Percentiles rank a stretch among this genome's conserved stretches.
phyloP scores from a whole-genome alignment of 768 basidiomycete genomes.

The Rhodotorula toruloides region DNA sequence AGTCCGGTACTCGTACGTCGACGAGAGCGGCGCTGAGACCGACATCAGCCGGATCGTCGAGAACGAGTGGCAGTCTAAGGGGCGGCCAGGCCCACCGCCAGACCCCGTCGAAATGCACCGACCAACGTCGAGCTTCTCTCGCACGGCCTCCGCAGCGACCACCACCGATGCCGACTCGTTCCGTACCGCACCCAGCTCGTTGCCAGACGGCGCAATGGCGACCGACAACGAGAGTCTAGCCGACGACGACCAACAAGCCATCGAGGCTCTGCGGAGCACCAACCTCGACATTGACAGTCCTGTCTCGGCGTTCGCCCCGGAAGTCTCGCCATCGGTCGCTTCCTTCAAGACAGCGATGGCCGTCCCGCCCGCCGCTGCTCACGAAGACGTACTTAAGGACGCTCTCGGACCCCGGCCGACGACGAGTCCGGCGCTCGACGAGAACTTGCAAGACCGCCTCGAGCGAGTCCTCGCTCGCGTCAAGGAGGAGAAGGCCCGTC shows the following conservation, averaged over 20 bases:
- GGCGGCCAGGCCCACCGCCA: neutral
- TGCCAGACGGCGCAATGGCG: constrained; percentile 35
- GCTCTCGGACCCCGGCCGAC: constrained; percentile 41
- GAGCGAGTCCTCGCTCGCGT: constrained; percentile 49
- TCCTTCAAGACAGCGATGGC: neutral
- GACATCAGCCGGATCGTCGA: constrained; percentile 92
- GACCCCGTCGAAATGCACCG: neutral
- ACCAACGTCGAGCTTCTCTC: constrained; percentile 4
- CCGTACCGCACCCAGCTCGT: constrained; percentile 43
- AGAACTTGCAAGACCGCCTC: constrained; percentile 46
- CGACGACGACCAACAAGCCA: constrained; percentile 37
- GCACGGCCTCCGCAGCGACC: constrained; percentile 16
- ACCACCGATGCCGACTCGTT: constrained; percentile 41
- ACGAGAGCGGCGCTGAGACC: constrained; percentile 79
- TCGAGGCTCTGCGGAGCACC: constrained; percentile 25
- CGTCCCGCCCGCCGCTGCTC: neutral
- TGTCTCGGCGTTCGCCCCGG: neutral
- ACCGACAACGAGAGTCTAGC: constrained; percentile 14
- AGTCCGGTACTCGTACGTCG: constrained; percentile 90
- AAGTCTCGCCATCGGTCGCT: constrained; percentile 5
- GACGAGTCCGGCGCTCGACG: constrained; percentile 35
- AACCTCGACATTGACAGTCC: constrained; percentile 25
- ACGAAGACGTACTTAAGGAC: constrained; percentile 45
- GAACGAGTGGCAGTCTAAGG: constrained; percentile 74
- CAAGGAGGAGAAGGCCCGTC: constrained; percentile 39